phyloP scores from a whole-genome alignment of 306 rosid genomes.

The Urtica urens region DNA sequence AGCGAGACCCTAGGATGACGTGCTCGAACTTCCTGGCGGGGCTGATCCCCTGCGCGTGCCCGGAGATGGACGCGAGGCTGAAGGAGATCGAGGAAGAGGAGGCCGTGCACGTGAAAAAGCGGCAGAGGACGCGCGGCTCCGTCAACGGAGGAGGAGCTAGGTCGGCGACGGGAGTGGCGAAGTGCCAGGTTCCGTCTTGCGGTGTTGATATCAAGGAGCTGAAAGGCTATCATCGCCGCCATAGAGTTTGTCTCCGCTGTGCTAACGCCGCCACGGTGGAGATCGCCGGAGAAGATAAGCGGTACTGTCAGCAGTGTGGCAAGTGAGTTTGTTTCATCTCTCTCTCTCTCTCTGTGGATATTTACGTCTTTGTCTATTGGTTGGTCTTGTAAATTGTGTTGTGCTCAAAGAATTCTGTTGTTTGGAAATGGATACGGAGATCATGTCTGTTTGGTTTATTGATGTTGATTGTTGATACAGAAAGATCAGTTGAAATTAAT shows the following conservation, averaged over 20 bases:
- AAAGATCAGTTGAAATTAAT: too few species aligned
- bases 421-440: too few species aligned
- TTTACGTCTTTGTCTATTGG: too few species aligned
- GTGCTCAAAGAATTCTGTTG: too few species aligned
- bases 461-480: too few species aligned
- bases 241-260: constrained; percentile 78
- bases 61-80: constrained; percentile 59
- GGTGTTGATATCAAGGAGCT: constrained; percentile 70
- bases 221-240: constrained; percentile 82
- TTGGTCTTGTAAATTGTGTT: too few species aligned
- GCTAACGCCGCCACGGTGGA: constrained; percentile 57
- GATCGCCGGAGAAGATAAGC: constrained; percentile 49
- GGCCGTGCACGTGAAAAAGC: constrained; percentile 53
- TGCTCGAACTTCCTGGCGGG: constrained; percentile 89
- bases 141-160: constrained; percentile 22
- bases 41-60: constrained; percentile 85
- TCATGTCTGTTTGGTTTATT: too few species aligned
- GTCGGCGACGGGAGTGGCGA: constrained; percentile 24
- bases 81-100: constrained; percentile 46
- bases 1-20: constrained; percentile 77
- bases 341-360: constrained; percentile 2
- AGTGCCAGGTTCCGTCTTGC: constrained; percentile 88
- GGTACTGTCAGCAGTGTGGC: constrained; percentile 99
- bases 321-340: constrained; percentile 39
- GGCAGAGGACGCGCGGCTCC: constrained; percentile 36